These are phyloP conservation scores for Didymellaceae sp. DNA, from an alignment of 2,329 filamentous ascomycete species.

Conservation along the genomic window DNA sequence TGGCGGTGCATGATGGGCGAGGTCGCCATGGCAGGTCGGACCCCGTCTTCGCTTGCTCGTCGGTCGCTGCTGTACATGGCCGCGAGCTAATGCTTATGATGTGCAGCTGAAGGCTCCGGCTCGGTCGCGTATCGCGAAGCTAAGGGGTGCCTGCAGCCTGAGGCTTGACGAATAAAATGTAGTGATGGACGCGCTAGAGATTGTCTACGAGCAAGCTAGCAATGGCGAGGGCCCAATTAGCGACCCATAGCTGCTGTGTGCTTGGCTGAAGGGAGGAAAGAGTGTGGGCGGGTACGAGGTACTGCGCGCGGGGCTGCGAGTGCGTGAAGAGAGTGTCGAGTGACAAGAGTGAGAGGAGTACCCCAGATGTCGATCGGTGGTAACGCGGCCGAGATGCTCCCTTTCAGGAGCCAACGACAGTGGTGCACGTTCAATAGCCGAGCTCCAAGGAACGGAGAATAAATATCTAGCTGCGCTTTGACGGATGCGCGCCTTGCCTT, in stretches of 20 bases:
- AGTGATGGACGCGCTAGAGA: slow-evolving; percentile 19
- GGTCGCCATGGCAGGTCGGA: slow-evolving; percentile 6
- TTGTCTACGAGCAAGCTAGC: slow-evolving; percentile 13
- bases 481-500: background rate
- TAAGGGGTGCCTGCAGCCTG: slow-evolving; percentile 24
- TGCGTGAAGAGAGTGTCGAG: slow-evolving; percentile 11
- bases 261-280: slow-evolving; percentile 2
- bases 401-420: slow-evolving; percentile 13
- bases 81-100: slow-evolving; percentile 2
- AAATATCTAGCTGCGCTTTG: background rate
- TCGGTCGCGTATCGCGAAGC: slow-evolving; percentile 21
- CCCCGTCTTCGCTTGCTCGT: slow-evolving; percentile 15
- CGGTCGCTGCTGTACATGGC: slow-evolving; percentile 5
- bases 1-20: slow-evolving; percentile 42
- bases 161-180: slow-evolving; percentile 22
- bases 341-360: slow-evolving; percentile 17
- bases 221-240: slow-evolving; percentile 9
- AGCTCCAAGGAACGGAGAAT: slow-evolving; percentile 13
- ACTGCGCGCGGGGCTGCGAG: slow-evolving; percentile 10
- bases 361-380: slow-evolving; percentile 18
- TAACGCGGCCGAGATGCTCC: slow-evolving; percentile 14
- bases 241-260: slow-evolving; percentile 13
- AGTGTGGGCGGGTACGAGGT: slow-evolving; percentile 3
- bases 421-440: slow-evolving; percentile 13
- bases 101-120: slow-evolving; percentile 16